Base-by-base conservation (phyloP, 2,329 filamentous ascomycete species). In the Madurella fahalii region DNA sequence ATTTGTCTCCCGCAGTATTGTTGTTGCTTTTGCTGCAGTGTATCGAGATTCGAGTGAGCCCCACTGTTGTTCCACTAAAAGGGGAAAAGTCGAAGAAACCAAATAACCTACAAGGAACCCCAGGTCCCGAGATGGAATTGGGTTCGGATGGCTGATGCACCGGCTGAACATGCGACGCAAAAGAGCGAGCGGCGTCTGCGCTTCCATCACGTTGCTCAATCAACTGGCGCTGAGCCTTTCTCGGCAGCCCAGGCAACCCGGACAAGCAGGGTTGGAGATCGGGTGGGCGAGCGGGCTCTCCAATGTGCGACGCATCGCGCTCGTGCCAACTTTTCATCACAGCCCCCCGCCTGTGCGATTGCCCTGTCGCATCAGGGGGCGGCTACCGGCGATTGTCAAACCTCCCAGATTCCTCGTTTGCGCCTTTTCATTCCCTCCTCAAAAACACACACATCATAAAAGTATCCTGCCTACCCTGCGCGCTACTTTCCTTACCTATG, bases 201-300 rank as follows among this genome's bases (percentile, higher is more conserved):
- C n/a, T 42, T 37, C 30, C 8, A 47, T 58, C 52, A 55, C 56
- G 52, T 55, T 58, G 52, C 52, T 50, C 20, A 40, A 55, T 46
- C 41, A 49, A 58, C 44, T 52, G 48, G 50, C 18, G 46, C 41
- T 32, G 11, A 39, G 9, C 42, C 4, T 25, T 7, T 25, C 25
- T 7, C 25, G 4, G 25, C 25, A 7, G 25, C 25, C 25, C 25
- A 25, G 25, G 25, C 25, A 25, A 25, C 25, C 25, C 25, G 25
- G 25, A 25, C 25, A 25, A 25, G 25, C 55, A 52, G 52, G 32
- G 32, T 32, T 43, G 45, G 25, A 18, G 47, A 18, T 37, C 16
- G 17, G 31, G 15, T 25, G 7, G 25, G 25, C 25, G 25, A 47
- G 46, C 16, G 34, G 17, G 9, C 25, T 31, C 32, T 40, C n/a